Evolutionary conservation across 768 basidiomycete species (phyloP).

Genomic region (Lentinula aciculospora): DNA sequence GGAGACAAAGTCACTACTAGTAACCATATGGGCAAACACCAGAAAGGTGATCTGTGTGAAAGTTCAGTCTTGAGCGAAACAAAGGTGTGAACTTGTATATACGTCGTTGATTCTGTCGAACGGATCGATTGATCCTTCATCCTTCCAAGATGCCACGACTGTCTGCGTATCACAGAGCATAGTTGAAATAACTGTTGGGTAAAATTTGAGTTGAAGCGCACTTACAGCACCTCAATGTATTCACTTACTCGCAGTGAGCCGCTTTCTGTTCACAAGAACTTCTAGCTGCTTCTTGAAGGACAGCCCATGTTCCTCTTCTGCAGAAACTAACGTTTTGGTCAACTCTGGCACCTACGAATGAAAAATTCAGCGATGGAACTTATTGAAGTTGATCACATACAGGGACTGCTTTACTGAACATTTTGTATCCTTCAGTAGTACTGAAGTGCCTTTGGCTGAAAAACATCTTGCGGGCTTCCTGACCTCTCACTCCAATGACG

Average conservation of each 20-base stretch:
- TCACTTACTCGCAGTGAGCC: constrained; percentile 17
- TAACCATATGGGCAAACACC: constrained; percentile 29
- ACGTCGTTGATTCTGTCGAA: constrained; percentile 28
- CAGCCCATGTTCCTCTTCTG: not conserved
- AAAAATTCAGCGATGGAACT: not conserved
- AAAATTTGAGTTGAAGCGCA: not conserved
- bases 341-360: not conserved
- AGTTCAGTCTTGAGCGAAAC: not conserved
- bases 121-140: constrained; percentile 24
- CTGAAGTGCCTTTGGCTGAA: constrained; percentile 22
- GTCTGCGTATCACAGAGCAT: constrained; percentile 5
- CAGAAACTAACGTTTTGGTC: not conserved
- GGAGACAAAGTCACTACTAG: constrained; percentile 26
- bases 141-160: constrained; percentile 19
- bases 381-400: not conserved
- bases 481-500: constrained; percentile 23
- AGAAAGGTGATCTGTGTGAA: constrained; percentile 25
- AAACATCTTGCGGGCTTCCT: constrained; percentile 25
- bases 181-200: constrained; percentile 20
- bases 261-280: constrained; percentile 16
- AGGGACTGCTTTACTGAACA: constrained; percentile 24
- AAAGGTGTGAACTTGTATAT: constrained; percentile 1
- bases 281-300: constrained; percentile 18
- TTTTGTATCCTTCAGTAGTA: constrained; percentile 25
- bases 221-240: not conserved